These are phyloP conservation scores for Kwoniella europaea DNA, from an alignment of 768 basidiomycete genomes.

Conservation along the genomic window DNA sequence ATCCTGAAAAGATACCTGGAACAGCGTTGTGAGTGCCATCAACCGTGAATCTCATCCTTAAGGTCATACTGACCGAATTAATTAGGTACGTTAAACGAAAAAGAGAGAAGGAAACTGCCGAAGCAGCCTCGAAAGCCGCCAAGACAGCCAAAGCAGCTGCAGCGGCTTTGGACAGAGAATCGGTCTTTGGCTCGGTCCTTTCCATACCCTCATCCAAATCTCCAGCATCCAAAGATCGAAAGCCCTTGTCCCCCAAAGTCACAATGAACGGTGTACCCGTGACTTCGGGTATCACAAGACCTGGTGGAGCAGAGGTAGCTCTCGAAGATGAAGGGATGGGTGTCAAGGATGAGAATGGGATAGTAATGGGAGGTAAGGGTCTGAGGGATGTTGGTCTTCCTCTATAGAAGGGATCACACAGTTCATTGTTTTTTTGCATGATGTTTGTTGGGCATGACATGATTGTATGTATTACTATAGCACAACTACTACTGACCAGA, in stretches of 20 bases:
- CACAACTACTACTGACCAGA: not conserved
- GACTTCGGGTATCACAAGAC: not conserved
- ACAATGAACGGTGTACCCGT: conserved; percentile 26
- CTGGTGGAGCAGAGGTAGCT: conserved; percentile 21
- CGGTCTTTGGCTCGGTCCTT: conserved; percentile 44
- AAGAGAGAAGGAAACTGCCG: conserved; percentile 49
- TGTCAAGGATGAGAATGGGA: conserved; percentile 42
- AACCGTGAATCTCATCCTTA: not conserved
- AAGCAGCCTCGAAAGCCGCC: conserved; percentile 47
- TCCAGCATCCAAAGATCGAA: conserved; percentile 5
- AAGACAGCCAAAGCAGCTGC: conserved; percentile 39
- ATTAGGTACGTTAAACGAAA: conserved; percentile 58
- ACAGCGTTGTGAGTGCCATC: conserved; percentile 61
- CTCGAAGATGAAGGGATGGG: conserved; percentile 44
- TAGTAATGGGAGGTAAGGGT: conserved; percentile 45
- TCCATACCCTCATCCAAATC: conserved; percentile 14
- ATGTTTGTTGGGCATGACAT: conserved; percentile 11
- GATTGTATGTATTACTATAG: conserved; percentile 15
- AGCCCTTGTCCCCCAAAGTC: conserved; percentile 35
- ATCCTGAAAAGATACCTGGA: conserved; percentile 94
- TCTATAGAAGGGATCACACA: not conserved
- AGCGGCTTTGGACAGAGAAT: conserved; percentile 29
- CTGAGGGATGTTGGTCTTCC: conserved; percentile 44
- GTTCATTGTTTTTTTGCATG: not conserved
- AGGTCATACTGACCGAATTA: not conserved